Percentiles rank a stretch among this genome's conserved stretches.
These are phyloP conservation scores for Pythium vanterpoolii DNA, from an alignment of 352 stramenopile genomes.

Conservation along the genomic window DNA sequence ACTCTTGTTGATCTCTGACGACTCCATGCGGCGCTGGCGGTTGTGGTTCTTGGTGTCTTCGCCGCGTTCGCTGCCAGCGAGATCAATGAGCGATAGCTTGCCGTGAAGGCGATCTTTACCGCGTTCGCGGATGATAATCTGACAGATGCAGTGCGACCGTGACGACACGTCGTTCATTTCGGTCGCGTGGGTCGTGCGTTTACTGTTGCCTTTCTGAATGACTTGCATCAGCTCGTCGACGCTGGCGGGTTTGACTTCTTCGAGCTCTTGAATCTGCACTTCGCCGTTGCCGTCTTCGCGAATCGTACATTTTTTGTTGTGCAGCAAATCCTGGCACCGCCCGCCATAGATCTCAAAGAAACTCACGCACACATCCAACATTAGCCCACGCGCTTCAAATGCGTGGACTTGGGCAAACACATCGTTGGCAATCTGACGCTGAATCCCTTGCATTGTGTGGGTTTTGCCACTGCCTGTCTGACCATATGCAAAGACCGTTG, in stretches of 20 bases:
- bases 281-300: constrained; percentile 92
- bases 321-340: constrained; percentile 93
- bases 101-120: constrained; percentile 51
- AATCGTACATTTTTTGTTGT: constrained; percentile 88
- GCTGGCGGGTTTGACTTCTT: constrained; percentile 85
- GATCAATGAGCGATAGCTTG: constrained; percentile 95
- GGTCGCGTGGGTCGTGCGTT: constrained; percentile 95
- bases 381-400: constrained; percentile 40
- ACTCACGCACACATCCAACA: constrained; percentile 88
- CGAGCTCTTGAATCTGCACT: constrained; percentile 95
- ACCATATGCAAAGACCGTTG: constrained; percentile 97
- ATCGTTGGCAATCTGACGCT: constrained; percentile 71
- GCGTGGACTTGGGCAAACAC: constrained; percentile 73
- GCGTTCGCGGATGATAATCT: constrained; percentile 84
- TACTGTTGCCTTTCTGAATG: constrained; percentile 90
- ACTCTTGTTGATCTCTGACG: constrained; percentile 97
- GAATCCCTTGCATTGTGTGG: constrained; percentile 86
- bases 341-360: constrained; percentile 98
- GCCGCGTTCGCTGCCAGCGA: constrained; percentile 94
- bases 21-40: constrained; percentile 92
- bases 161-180: constrained; percentile 96
- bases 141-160: constrained; percentile 94
- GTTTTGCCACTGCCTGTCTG: constrained; percentile 95
- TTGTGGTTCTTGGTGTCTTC: constrained; percentile 95
- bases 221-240: constrained; percentile 92